Percentiles rank a stretch among this genome's conserved stretches.
phyloP scores from a whole-genome alignment of 495 filamentous ascomycete species.

The Penicillium paradoxum region DNA sequence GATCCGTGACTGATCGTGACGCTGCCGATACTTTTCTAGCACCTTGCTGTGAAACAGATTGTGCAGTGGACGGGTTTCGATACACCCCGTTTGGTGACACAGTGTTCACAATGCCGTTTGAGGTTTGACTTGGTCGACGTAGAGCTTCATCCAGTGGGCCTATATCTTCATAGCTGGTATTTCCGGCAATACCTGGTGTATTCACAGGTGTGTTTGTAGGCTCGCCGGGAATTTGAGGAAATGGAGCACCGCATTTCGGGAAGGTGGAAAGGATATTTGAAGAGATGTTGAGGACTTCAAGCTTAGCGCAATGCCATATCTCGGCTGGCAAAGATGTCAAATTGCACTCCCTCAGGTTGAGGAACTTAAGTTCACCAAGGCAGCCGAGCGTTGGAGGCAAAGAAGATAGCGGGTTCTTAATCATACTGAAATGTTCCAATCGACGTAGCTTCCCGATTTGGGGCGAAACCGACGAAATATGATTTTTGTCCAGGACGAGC shows the following conservation, averaged over 20 bases:
- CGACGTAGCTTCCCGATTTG: slow-evolving; percentile 78
- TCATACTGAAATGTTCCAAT: slow-evolving; percentile 89
- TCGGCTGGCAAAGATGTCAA: slow-evolving; percentile 82
- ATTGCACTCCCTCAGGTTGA: slow-evolving; percentile 91
- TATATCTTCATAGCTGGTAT: slow-evolving; percentile 74
- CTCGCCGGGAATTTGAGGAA: slow-evolving; percentile 55
- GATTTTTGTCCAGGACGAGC: slow-evolving; percentile 88
- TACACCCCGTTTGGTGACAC: slow-evolving; percentile 59
- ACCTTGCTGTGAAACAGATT: slow-evolving; percentile 61
- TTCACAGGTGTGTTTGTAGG: slow-evolving; percentile 42
- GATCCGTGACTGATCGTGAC: slow-evolving; percentile 58
- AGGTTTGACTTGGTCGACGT: slow-evolving; percentile 80
- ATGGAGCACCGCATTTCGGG: slow-evolving; percentile 69
- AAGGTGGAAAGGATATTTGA: slow-evolving; percentile 89
- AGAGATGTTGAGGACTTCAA: slow-evolving; percentile 91
- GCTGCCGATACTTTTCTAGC: slow-evolving; percentile 81
- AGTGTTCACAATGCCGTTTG: slow-evolving; percentile 66
- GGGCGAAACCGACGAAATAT: slow-evolving; percentile 80
- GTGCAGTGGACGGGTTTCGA: slow-evolving; percentile 77
- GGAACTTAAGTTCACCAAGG: slow-evolving; percentile 71
- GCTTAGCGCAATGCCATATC: slow-evolving; percentile 81
- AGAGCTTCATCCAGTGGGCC: slow-evolving; percentile 59
- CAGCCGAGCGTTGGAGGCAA: slow-evolving; percentile 83
- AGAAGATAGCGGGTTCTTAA: slow-evolving; percentile 77
- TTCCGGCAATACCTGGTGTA: slow-evolving; percentile 49